A percentile compares a stretch with the other conserved stretches of the same genome.
phyloP scores from a whole-genome alignment of 345 rosid genomes.

The Rhodamnia argentea region DNA sequence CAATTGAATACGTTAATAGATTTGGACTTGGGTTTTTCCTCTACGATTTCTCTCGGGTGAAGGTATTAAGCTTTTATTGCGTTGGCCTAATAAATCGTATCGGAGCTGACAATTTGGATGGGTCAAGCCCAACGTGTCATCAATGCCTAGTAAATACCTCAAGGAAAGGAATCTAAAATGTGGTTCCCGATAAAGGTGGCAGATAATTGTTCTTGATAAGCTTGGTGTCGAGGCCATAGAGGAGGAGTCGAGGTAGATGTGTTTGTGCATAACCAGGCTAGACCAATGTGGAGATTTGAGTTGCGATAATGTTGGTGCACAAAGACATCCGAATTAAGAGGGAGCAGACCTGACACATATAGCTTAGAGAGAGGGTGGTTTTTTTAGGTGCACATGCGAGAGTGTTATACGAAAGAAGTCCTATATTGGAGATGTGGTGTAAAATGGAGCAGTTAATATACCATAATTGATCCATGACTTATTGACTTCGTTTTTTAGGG shows the following conservation, averaged over 20 bases:
- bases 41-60: neutral
- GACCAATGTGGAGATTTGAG: neutral
- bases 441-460: neutral
- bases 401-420: neutral
- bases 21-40: neutral
- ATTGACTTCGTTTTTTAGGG: neutral
- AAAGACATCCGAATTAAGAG: neutral
- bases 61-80: neutral
- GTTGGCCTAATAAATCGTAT: neutral
- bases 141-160: neutral
- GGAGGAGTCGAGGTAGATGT: neutral
- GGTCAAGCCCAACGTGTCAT: neutral
- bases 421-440: neutral
- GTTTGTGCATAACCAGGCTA: neutral
- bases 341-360: neutral
- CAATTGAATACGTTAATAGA: neutral
- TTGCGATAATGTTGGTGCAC: neutral
- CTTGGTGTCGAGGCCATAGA: neutral
- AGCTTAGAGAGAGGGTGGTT: neutral
- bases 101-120: neutral
- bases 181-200: neutral
- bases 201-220: neutral
- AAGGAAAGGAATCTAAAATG: neutral
- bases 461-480: neutral
- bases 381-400: neutral